Evolutionary conservation across 78 protist species (phyloP), one percentile per base, ranked within the genome.

Genomic region (Speleostelium caveatum): DNA sequence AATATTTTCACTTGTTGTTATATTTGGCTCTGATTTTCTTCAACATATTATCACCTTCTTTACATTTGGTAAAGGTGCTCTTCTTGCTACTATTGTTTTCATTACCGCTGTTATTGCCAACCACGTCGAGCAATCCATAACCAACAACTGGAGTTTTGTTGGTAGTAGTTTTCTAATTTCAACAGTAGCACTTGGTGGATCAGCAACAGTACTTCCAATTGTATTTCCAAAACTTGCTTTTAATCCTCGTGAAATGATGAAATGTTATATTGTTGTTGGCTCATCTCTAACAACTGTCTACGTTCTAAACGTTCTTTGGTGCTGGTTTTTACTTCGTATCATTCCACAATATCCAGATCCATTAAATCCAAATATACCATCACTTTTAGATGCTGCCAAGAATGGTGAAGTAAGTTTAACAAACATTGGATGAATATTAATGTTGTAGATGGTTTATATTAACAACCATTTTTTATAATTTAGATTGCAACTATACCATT

Each of bases 121-220:
- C 45, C 79, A 67, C 8, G 79, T 83, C 14, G 19, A 39, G 24
- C 17, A 38, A 16, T 38, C 42, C 1, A 86, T 86, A 26, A 39
- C 28, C 4, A 76, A 86, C 36, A 63, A 86, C 45, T 86, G 80
- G 85, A 1, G 26, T 1, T 71, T 55, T 26, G 45, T 86, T 61
- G 93, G 93, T 4, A 55, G 45, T 24, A 58, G 75, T 28, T 76
- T 86, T 21, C 26, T 86, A 21, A 86, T 86, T 21, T 75, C 87
- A 10, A 86, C 93, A 0, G 80, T 86, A n/a, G 93, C 93, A 10
- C 78, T 86, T 5, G 93, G 93, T 69, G 93, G 93, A 0, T 49
- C 75, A 0, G 14, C 36, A 21, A 41, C 66, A 32, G 79, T 74
- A 8, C 3, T 86, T 3, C 83, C 93, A 8, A 42, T 73, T 5